phyloP scores from a whole-genome alignment of 2,329 filamentous ascomycete genomes.

The Fusarium bactridioides region DNA sequence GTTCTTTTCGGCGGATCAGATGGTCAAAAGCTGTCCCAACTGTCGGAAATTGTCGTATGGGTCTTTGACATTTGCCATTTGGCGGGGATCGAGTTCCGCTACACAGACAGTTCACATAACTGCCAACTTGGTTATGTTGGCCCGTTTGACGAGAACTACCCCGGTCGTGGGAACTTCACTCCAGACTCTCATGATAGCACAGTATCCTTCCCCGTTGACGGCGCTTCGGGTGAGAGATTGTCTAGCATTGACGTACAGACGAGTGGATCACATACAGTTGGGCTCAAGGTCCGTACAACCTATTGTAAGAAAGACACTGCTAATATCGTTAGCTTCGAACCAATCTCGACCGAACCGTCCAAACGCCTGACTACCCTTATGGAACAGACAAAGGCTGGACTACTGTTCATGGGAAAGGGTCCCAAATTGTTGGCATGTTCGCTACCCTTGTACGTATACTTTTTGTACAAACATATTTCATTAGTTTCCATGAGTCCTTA shows the following conservation, averaged over 20 bases:
- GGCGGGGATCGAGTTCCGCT: neutral
- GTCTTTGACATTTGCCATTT: neutral
- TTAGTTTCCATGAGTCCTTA: fast-evolving
- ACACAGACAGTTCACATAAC: neutral
- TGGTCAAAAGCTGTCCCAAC: neutral
- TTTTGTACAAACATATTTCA: fast-evolving
- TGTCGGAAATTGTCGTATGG: neutral
- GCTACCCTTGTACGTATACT: neutral
- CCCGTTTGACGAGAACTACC: neutral
- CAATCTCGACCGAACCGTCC: neutral
- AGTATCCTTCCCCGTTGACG: neutral
- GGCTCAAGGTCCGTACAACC: neutral
- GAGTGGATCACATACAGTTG: neutral
- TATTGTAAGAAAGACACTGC: neutral
- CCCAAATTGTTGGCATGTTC: neutral
- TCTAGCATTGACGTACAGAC: neutral
- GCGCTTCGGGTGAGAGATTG: neutral
- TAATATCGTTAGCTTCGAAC: neutral
- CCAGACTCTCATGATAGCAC: neutral
- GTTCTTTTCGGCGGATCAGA: neutral
- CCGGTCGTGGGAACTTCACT: neutral
- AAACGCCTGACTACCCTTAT: neutral
- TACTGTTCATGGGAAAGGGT: neutral
- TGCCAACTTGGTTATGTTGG: neutral
- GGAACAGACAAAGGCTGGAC: neutral